These are phyloP conservation scores for Lactifluus rugatus DNA, from an alignment of 768 basidiomycete genomes.

Conservation along the genomic window DNA sequence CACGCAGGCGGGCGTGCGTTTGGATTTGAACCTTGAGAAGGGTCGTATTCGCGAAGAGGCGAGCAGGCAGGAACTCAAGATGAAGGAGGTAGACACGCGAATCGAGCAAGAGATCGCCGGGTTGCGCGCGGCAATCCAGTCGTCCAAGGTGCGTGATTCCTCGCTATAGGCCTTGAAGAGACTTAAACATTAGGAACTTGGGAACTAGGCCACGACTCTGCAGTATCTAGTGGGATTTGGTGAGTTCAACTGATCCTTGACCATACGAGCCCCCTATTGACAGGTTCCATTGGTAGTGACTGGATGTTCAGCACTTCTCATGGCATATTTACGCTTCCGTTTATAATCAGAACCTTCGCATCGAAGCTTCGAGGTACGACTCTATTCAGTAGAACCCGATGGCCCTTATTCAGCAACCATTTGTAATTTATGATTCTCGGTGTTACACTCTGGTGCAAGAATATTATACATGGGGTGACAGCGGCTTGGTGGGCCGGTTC, in stretches of 20 bases:
- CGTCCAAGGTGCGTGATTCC: conserved; percentile 56
- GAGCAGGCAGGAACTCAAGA: conserved; percentile 85
- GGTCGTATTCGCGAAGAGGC: conserved; percentile 91
- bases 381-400: neutral
- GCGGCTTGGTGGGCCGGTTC: neutral
- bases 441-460: neutral
- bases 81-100: conserved; percentile 93
- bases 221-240: conserved; percentile 86
- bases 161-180: neutral
- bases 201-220: conserved; percentile 61
- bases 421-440: neutral
- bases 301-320: conserved; percentile 74
- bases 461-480: neutral
- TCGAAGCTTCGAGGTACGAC: neutral
- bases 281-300: conserved; percentile 46
- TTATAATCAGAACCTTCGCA: conserved; percentile 21
- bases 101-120: conserved; percentile 95
- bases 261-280: neutral
- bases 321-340: conserved; percentile 78
- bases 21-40: conserved; percentile 96
- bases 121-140: conserved; percentile 72
- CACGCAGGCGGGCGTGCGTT: conserved; percentile 85
- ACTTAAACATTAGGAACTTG: neutral
- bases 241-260: conserved; percentile 29
- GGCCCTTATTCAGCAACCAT: neutral